Percentiles rank a stretch among this genome's conserved stretches.
These are phyloP conservation scores for Dentipellis fragilis DNA, from an alignment of 768 basidiomycete genomes.

Conservation along the genomic window DNA sequence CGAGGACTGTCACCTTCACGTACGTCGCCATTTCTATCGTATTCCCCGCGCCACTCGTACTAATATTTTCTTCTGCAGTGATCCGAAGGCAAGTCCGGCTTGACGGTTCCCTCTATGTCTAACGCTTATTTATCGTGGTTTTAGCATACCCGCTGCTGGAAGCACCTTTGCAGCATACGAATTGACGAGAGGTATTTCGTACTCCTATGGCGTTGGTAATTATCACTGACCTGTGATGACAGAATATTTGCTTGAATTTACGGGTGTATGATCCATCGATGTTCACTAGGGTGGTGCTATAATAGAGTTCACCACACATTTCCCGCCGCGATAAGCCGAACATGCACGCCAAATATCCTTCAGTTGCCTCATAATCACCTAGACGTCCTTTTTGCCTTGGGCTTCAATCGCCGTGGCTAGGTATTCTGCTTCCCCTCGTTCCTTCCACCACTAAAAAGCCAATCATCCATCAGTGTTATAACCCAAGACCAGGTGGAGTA, in stretches of 20 bases:
- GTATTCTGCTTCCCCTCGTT: background rate
- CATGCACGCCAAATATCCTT: no score
- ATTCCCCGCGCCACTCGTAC: background rate
- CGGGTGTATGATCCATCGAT: slow-evolving; percentile 14
- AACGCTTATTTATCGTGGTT: slow-evolving; percentile 2
- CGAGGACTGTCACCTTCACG: slow-evolving; percentile 69
- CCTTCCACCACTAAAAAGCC: background rate
- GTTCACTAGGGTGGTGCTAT: no score
- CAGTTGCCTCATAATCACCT: no score
- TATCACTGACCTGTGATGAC: background rate
- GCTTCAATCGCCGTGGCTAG: no score
- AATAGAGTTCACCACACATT: no score
- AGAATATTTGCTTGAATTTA: slow-evolving; percentile 23
- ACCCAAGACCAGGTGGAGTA: background rate
- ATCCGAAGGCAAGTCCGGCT: slow-evolving; percentile 41
- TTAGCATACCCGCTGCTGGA: slow-evolving; percentile 83
- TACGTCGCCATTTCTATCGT: slow-evolving; percentile 27
- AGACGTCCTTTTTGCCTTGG: no score
- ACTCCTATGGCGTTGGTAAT: background rate
- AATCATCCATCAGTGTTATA: background rate
- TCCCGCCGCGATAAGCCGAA: no score
- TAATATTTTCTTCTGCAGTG: slow-evolving; percentile 30
- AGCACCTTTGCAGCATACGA: slow-evolving; percentile 89
- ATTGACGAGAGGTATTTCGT: slow-evolving; percentile 53
- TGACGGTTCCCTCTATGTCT: background rate